Conservation (phyloP, 345 rosid species). For the Aquilaria sinensis region DNA sequence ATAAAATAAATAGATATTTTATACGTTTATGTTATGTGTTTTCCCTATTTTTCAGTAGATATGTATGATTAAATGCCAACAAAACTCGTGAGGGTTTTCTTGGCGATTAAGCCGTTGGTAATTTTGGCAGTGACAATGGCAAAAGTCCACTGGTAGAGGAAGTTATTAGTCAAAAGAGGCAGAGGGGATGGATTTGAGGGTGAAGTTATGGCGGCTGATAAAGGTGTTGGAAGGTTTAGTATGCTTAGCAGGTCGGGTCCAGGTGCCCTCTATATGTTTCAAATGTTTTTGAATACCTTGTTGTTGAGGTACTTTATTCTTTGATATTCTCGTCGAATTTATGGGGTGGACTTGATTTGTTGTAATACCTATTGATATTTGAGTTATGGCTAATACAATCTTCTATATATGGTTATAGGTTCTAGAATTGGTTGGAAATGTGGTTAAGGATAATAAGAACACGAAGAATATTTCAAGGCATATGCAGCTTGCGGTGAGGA, state of each 20-base stretch:
- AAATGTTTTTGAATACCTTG: slow-evolving; percentile 75
- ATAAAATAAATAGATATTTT: too few species aligned
- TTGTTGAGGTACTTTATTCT: slow-evolving; percentile 46
- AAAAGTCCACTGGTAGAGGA: too few species aligned
- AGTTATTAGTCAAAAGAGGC: too few species aligned
- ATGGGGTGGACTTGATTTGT: not conserved
- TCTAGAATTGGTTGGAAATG: slow-evolving; percentile 67
- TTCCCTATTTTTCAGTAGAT: too few species aligned
- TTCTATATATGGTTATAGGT: slow-evolving; percentile 24
- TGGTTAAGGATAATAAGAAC: slow-evolving; percentile 77
- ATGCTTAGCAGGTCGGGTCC: slow-evolving; percentile 64
- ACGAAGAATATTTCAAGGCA: slow-evolving; percentile 62
- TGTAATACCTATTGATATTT: not conserved
- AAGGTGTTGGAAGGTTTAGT: slow-evolving; percentile 29
- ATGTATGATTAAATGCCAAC: too few species aligned
- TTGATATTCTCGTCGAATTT: not conserved
- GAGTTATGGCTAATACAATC: not conserved
- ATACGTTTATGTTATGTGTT: too few species aligned
- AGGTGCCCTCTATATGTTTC: slow-evolving; percentile 70
- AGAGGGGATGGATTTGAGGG: too few species aligned
- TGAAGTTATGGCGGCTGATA: too few species aligned
- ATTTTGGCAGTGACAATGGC: too few species aligned
- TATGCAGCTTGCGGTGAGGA: slow-evolving; percentile 66
- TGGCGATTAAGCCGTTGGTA: too few species aligned
- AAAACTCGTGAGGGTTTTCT: too few species aligned